These are phyloP conservation scores for Auxenochlorella protothecoides DNA, from an alignment of 139 green algal species.

Conservation along the genomic window DNA sequence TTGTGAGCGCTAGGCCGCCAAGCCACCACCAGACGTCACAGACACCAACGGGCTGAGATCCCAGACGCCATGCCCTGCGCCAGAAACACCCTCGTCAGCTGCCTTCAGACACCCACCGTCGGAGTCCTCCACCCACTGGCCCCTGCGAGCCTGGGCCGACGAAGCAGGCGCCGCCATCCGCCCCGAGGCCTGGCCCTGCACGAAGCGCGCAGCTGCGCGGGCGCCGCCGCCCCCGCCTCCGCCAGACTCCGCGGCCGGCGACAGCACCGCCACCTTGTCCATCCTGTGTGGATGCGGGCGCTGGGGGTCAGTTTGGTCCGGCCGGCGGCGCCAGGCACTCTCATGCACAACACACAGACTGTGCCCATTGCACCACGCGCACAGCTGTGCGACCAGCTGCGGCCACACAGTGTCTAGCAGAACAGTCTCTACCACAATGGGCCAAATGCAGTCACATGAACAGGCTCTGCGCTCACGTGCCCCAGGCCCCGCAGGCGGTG, in stretches of 20 bases:
- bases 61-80: not conserved
- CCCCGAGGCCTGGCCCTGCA: constrained; percentile 1
- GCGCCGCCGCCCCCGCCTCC: constrained; percentile 22
- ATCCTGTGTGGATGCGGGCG: constrained; percentile 4
- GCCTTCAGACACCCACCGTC: constrained; percentile 4
- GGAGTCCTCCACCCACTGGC: not conserved
- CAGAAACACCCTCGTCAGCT: constrained; percentile 3
- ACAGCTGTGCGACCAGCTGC: not conserved
- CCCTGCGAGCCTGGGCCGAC: not conserved
- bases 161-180: not conserved
- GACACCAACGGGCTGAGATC: not conserved
- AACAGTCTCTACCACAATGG: not conserved
- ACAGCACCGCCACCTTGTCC: constrained; percentile 11
- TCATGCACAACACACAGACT: not conserved
- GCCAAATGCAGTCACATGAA: not conserved
- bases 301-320: no score
- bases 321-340: not conserved
- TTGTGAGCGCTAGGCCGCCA: not conserved
- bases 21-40: no score
- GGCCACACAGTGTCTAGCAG: constrained; percentile 1
- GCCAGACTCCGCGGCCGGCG: constrained; percentile 4
- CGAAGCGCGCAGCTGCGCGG: constrained; percentile 21
- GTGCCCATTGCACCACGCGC: no score
- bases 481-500: constrained; percentile 41
- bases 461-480: constrained; percentile 19